Evolutionary conservation across 805 yeast genomes (phyloP), one percentile per base, ranked within the genome.

Genomic region (Candida boleticola): DNA sequence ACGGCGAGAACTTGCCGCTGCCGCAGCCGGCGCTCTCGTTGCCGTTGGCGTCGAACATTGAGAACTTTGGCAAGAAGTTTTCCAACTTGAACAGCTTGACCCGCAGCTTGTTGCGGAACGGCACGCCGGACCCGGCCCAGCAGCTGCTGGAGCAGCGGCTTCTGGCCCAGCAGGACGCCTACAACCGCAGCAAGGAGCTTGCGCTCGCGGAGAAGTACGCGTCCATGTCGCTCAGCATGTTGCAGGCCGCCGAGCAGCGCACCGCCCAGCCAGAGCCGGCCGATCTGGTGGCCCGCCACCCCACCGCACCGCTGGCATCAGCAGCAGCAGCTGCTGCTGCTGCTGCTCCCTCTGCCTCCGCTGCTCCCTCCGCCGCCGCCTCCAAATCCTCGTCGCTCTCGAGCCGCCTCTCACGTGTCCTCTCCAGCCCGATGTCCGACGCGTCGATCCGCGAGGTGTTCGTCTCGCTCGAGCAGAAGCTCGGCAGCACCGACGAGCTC

Each of bases 181-280:
- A 16, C 18, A 44, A 31, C 14, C 30, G 40, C 27, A 42, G 34
- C 45, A 14, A 41, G 41, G 45, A 49, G 39, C 37, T 46, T 29
- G 48, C 44, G 33, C 32, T 58, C 22, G 77, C 82, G 1, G 70
- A 68, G 39, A 71, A 70, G 43, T 79, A 79, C 49, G 84, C 83
- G 0, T 49, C 63, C 36, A 45, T 68, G 27, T 73, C 83, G 0
- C 50, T 79, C 32, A 62, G 61, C 17, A 52, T 77, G 45, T 53
- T 67, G 14, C 19, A 26, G 5, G 43, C 36, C 2, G 14, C 36
- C 10, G 27, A 21, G 22, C 23, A 21, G 4, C 20, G 32, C 6
- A 14, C 17, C 6, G 17, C 17, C 7, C 10, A 23, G 10, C 27
- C 27, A 7, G 11, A 7, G 27, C 27, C 27, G 27, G 27, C 27